Percentiles rank a stretch among this genome's conserved stretches.
phyloP scores from a whole-genome alignment of 129 eudicot species.

The Helichrysum umbraculigerum region DNA sequence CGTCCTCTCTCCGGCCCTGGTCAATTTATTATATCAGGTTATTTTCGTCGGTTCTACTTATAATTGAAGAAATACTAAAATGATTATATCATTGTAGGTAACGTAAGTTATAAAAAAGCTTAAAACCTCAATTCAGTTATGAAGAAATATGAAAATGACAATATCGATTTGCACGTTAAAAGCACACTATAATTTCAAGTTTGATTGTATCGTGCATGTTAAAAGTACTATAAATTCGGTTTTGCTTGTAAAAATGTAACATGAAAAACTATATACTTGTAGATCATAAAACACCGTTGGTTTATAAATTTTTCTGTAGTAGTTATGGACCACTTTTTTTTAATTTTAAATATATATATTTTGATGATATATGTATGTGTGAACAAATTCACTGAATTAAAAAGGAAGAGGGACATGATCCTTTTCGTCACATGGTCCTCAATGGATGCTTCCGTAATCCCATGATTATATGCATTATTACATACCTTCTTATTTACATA shows the following conservation, averaged over 20 bases:
- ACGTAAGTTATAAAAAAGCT: background rate
- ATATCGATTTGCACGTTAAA: no score
- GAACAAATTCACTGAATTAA: conserved; percentile 32
- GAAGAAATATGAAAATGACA: background rate
- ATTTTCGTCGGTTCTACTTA: background rate
- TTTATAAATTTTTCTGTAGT: background rate
- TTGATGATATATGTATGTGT: conserved; percentile 18
- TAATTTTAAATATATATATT: background rate
- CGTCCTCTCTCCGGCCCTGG: no score
- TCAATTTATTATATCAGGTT: background rate
- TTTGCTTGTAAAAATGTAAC: background rate
- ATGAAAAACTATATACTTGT: background rate
- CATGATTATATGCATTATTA: conserved; percentile 27
- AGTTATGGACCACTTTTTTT: conserved; percentile 22
- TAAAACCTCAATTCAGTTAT: no score
- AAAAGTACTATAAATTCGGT: background rate
- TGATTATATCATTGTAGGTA: background rate
- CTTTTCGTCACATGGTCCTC: conserved; percentile 60
- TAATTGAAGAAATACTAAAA: background rate
- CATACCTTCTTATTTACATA: conserved; percentile 26
- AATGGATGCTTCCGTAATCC: conserved; percentile 47
- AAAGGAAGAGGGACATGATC: conserved; percentile 57
- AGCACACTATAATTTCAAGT: no score
- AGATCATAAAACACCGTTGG: background rate
- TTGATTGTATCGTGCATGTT: background rate